phyloP scores from a whole-genome alignment of 108 stramenopile genomes.

The Licmophora abbreviata region DNA sequence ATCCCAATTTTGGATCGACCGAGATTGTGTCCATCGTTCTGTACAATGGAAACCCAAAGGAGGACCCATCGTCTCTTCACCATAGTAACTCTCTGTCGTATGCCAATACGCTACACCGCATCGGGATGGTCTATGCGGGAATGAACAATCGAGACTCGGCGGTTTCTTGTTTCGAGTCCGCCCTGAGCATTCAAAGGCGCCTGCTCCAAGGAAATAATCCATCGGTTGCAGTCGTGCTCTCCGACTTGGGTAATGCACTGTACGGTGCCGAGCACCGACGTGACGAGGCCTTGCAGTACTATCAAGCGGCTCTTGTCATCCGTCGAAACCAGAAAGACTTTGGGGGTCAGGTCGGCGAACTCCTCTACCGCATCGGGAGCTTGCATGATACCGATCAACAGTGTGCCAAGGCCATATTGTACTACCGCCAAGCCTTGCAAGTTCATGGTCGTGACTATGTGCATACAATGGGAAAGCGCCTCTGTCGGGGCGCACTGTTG shows the following conservation, averaged over 20 bases:
- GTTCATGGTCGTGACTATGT: background rate
- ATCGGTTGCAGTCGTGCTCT: background rate
- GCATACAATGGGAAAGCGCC: background rate
- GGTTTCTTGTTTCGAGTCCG: constrained; percentile 1
- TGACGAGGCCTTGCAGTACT: background rate
- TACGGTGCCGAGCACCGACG: background rate
- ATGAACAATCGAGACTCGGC: background rate
- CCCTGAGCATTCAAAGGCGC: constrained; percentile 4
- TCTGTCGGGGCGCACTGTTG: background rate
- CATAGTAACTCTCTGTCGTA: constrained; percentile 2
- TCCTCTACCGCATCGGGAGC: background rate
- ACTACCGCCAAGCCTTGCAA: background rate
- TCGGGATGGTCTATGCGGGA: constrained; percentile 2
- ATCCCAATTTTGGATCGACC: background rate
- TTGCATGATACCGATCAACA: constrained; percentile 2
- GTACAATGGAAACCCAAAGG: background rate
- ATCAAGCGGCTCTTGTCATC: constrained; percentile 1
- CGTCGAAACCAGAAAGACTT: background rate
- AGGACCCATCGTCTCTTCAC: background rate
- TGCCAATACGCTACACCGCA: constrained; percentile 5
- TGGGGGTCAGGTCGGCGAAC: constrained; percentile 1
- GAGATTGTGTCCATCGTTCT: background rate
- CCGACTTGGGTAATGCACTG: constrained; percentile 1
- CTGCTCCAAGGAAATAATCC: background rate
- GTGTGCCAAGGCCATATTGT: background rate